A percentile compares a stretch with the other conserved stretches of the same genome.
These are phyloP conservation scores for Yamagishiella unicocca DNA, from an alignment of 139 green algal genomes.

Conservation along the genomic window DNA sequence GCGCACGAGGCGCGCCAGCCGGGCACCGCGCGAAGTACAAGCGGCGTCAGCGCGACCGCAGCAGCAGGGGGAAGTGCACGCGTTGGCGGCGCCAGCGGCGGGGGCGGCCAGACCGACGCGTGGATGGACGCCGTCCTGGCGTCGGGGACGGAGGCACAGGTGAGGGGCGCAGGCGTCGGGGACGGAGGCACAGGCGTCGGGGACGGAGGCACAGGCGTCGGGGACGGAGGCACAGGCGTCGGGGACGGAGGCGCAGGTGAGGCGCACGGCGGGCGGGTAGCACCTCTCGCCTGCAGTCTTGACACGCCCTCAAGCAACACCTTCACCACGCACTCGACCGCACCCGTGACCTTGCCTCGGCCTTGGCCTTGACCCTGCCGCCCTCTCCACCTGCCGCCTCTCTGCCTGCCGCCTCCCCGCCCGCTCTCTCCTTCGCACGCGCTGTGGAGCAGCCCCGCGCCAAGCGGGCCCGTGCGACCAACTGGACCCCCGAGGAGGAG, in stretches of 20 bases:
- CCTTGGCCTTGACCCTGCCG: no score
- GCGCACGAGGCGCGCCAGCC: not conserved
- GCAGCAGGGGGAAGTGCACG: not conserved
- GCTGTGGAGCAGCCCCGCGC: not conserved
- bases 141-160: not conserved
- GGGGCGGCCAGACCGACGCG: not conserved
- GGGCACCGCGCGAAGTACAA: not conserved
- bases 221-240: no score
- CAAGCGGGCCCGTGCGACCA: not conserved
- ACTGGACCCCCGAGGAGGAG: slow-evolving; percentile 33
- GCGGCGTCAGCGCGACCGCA: not conserved
- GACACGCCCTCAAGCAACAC: no score
- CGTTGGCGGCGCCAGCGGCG: not conserved
- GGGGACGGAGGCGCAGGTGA: no score
- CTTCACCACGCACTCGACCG: no score
- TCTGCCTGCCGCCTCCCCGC: not conserved
- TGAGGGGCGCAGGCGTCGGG: not conserved
- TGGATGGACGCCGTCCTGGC: not conserved
- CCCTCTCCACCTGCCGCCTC: not conserved
- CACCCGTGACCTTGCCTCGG: no score
- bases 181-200: not conserved
- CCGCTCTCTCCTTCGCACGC: not conserved
- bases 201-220: no score
- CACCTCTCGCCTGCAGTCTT: no score
- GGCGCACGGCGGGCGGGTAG: no score